Evolutionary conservation across 129 eudicot genomes (phyloP).

Genomic region (Lactuca sativa): DNA sequence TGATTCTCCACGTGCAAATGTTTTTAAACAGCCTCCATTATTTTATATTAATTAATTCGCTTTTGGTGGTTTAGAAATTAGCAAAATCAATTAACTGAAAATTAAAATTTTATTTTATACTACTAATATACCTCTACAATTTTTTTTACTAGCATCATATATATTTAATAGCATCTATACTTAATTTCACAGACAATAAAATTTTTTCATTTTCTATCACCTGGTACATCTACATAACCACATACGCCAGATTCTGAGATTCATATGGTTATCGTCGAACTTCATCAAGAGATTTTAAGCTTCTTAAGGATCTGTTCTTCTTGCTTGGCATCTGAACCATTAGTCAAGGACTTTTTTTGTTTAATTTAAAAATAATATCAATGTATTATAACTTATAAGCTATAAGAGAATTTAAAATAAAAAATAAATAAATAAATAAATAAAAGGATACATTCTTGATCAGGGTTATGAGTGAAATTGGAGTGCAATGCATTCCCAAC

Average conservation of each 20-base stretch:
- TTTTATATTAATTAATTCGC: no score
- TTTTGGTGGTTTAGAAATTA: background rate
- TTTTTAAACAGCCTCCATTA: no score
- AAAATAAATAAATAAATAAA: background rate
- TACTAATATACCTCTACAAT: no score
- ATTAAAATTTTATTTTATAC: no score
- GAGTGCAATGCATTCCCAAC: conserved; percentile 95
- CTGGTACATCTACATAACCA: background rate
- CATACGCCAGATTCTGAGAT: conserved; percentile 18
- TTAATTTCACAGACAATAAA: no score
- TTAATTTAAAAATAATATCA: background rate
- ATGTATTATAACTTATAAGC: background rate
- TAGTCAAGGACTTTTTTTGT: conserved; percentile 47
- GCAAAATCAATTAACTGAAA: background rate
- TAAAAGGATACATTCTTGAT: conserved; percentile 91
- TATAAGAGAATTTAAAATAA: background rate
- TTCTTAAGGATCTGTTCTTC: conserved; percentile 66
- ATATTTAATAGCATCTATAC: no score
- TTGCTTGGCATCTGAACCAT: conserved; percentile 67
- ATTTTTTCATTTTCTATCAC: no score
- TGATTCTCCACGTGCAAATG: no score
- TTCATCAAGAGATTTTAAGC: conserved; percentile 43
- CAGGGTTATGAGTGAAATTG: conserved; percentile 82
- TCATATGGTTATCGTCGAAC: conserved; percentile 24
- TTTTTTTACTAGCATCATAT: no score